These are phyloP conservation scores for Gossypium raimondii DNA, from an alignment of 345 rosid genomes.

Conservation along the genomic window DNA sequence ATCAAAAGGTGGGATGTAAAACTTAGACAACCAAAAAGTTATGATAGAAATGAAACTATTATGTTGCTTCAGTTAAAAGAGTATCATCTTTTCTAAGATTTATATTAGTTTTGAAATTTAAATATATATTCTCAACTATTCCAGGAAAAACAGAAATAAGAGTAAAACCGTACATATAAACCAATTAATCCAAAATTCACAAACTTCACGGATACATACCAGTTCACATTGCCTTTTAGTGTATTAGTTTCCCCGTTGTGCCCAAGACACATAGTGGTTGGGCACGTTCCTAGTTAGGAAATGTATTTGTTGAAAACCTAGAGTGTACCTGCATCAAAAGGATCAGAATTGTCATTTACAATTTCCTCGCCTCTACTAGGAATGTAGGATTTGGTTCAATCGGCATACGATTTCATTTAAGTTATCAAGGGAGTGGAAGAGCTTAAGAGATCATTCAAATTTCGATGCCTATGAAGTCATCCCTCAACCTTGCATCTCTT, in stretches of 20 bases:
- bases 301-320: slow-evolving; percentile 94
- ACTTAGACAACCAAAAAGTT: background rate
- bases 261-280: slow-evolving; percentile 98
- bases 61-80: background rate
- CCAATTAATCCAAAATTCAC: background rate
- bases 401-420: slow-evolving; percentile 69
- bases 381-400: background rate
- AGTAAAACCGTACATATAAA: background rate
- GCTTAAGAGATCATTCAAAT: slow-evolving; percentile 99
- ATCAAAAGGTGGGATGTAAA: no score
- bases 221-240: slow-evolving; percentile 92
- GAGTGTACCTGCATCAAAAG: slow-evolving; percentile 71
- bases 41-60: background rate
- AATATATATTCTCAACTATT: background rate
- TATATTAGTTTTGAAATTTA: background rate
- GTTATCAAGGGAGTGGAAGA: slow-evolving; percentile 91
- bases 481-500: slow-evolving; percentile 98
- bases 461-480: slow-evolving; percentile 99
- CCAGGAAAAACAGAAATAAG: background rate
- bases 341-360: slow-evolving; percentile 20
- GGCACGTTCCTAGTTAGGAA: slow-evolving; percentile 99
- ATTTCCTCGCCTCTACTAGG: slow-evolving; percentile 8
- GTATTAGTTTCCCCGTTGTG: slow-evolving; percentile 96
- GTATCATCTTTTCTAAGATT: no score
- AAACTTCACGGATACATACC: slow-evolving; percentile 38